Percentiles rank a stretch among this genome's conserved stretches.
These are phyloP conservation scores for Quercus cerris DNA, from an alignment of 306 rosid species.

Conservation along the genomic window DNA sequence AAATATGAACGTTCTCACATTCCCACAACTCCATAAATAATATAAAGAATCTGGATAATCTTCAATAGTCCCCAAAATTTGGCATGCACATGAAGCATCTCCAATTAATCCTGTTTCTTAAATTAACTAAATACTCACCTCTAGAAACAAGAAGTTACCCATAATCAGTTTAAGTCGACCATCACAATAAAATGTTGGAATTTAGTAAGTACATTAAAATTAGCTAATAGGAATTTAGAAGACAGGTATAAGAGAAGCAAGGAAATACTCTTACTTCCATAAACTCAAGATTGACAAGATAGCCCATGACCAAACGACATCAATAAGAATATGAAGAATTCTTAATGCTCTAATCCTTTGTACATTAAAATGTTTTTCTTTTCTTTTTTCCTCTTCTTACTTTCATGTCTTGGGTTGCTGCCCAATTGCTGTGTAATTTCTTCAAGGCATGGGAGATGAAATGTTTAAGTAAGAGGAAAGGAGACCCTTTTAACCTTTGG, in stretches of 20 bases:
- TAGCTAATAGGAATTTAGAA: no score
- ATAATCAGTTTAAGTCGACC: neutral
- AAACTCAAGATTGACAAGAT: no score
- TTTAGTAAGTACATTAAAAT: neutral
- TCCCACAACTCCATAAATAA: slow-evolving; percentile 5
- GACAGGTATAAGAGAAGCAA: no score
- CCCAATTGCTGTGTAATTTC: slow-evolving; percentile 17
- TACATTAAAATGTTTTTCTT: no score
- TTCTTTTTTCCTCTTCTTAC: no score
- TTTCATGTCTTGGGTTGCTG: no score
- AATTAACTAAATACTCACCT: neutral
- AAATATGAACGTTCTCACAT: neutral
- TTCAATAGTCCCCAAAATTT: neutral
- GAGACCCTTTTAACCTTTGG: neutral
- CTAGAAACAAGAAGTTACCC: neutral
- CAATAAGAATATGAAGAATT: no score
- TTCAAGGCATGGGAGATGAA: slow-evolving; percentile 9
- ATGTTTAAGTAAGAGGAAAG: no score
- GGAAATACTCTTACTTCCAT: no score
- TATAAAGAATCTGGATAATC: neutral
- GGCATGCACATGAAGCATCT: slow-evolving; percentile 5
- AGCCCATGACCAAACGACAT: no score
- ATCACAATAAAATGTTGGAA: neutral
- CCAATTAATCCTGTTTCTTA: neutral
- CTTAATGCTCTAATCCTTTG: no score